phyloP scores from a whole-genome alignment of 1,139 yeast genomes.

The Yamadazyma oceani region DNA sequence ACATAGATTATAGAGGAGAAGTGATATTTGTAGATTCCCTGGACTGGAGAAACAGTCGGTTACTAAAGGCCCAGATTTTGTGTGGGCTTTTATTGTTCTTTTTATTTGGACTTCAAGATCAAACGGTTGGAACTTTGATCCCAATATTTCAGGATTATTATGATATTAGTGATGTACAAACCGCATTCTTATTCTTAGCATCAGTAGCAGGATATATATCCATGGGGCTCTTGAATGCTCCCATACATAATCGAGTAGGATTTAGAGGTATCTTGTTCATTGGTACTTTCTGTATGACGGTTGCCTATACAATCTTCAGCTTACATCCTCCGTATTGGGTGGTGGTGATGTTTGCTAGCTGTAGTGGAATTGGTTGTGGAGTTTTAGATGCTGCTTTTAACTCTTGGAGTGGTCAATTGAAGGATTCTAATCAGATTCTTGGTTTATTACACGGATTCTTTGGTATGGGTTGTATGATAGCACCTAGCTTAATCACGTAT shows the following conservation, averaged over 20 bases:
- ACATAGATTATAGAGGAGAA: constrained; percentile 8
- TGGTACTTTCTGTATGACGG: constrained; percentile 33
- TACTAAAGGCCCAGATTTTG: constrained; percentile 33
- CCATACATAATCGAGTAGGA: constrained; percentile 33
- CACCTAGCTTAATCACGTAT: constrained; percentile 59
- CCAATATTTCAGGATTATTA: constrained; percentile 50
- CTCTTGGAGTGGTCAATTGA: constrained; percentile 57
- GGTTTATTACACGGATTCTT: constrained; percentile 69
- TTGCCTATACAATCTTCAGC: constrained; percentile 28
- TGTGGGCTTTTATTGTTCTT: constrained; percentile 39
- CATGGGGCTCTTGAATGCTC: constrained; percentile 39
- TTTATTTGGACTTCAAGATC: constrained; percentile 56
- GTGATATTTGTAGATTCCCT: constrained; percentile 5
- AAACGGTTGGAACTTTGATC: constrained; percentile 55
- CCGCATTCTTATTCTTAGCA: constrained; percentile 36
- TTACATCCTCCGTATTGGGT: constrained; percentile 37
- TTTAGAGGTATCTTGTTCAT: constrained; percentile 37
- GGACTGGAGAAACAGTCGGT: constrained; percentile 17
- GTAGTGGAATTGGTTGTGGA: constrained; percentile 62
- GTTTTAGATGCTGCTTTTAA: constrained; percentile 60
- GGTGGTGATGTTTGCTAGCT: constrained; percentile 35
- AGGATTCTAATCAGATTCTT: constrained; percentile 59
- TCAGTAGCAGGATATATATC: constrained; percentile 38
- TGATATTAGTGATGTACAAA: constrained; percentile 40
- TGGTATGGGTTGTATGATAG: constrained; percentile 66